Evolutionary conservation across 1,284 basidiomycete genomes (phyloP).

Genomic region (Tremellales sp.): DNA sequence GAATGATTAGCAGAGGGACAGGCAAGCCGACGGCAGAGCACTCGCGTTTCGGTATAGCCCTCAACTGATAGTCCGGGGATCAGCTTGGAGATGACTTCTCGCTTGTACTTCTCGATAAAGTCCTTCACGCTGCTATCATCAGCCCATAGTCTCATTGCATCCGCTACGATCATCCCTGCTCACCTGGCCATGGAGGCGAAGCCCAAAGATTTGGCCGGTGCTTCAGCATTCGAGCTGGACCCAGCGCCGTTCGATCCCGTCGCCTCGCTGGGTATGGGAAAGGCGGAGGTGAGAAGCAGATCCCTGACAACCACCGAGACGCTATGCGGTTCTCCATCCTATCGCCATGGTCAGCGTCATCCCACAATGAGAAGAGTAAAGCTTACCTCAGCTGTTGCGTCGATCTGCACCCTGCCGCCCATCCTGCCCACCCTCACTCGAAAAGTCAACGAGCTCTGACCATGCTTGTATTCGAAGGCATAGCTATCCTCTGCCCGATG

Average conservation of each 20-base stretch:
- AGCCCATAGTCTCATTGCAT: background rate
- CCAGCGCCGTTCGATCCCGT: slow-evolving; percentile 14
- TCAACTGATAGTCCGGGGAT: slow-evolving; percentile 47
- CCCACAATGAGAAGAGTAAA: background rate
- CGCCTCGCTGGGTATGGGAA: slow-evolving; percentile 39
- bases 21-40: slow-evolving; percentile 2
- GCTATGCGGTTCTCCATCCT: slow-evolving; percentile 51
- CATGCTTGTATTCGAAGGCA: slow-evolving; percentile 48
- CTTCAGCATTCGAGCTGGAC: slow-evolving; percentile 9
- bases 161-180: slow-evolving; percentile 2
- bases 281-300: slow-evolving; percentile 36
- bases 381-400: slow-evolving; percentile 51
- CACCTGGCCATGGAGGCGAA: slow-evolving; percentile 34
- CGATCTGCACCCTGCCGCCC: slow-evolving; percentile 47
- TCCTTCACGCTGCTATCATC: slow-evolving; percentile 35
- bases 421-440: slow-evolving; percentile 47
- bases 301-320: slow-evolving; percentile 45
- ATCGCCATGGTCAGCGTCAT: slow-evolving; percentile 1
- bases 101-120: slow-evolving; percentile 46
- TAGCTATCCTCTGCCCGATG: slow-evolving; percentile 42
- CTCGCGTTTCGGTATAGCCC: slow-evolving; percentile 44
- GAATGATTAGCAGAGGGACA: background rate
- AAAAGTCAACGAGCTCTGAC: slow-evolving; percentile 47
- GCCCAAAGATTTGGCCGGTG: slow-evolving; percentile 22
- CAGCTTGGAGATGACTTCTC: slow-evolving; percentile 46